Conservation (phyloP, 2,329 filamentous ascomycete genomes). For the Phaeosphaeriaceae sp. region DNA sequence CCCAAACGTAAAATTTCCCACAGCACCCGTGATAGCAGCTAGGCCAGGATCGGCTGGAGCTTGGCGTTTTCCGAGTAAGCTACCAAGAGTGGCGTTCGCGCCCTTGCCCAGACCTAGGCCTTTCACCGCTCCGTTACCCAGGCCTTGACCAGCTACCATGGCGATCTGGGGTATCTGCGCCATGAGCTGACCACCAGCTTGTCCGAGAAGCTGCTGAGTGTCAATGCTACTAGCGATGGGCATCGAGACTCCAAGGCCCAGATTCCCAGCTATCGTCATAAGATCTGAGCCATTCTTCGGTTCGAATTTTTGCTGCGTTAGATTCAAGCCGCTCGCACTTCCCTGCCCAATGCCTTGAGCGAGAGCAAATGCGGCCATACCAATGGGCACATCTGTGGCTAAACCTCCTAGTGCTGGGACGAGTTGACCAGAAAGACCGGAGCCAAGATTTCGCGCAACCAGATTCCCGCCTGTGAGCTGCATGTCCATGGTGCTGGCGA, state of each 20-base stretch:
- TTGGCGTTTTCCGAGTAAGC: not conserved
- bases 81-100: not conserved
- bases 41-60: constrained; percentile 4
- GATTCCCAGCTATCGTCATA: constrained; percentile 31
- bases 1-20: constrained; percentile 30
- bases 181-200: constrained; percentile 10
- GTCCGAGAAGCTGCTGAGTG: constrained; percentile 23
- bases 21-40: constrained; percentile 23
- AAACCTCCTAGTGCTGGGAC: constrained; percentile 14
- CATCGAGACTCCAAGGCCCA: constrained; percentile 32
- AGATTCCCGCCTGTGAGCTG: constrained; percentile 33
- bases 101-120: constrained; percentile 22
- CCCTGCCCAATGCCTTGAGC: constrained; percentile 38
- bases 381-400: constrained; percentile 14
- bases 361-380: constrained; percentile 30
- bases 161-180: constrained; percentile 34
- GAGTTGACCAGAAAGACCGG: constrained; percentile 29
- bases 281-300: constrained; percentile 25
- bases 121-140: constrained; percentile 35
- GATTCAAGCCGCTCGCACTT: constrained; percentile 30
- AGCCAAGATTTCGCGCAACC: constrained; percentile 34
- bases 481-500: constrained; percentile 27
- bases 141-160: constrained; percentile 31
- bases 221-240: constrained; percentile 34
- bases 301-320: constrained; percentile 25